Evolutionary conservation across 225 moss, liverwort and hornwort species (phyloP), one percentile per base, ranked within the genome.

Genomic region (Marchantia paleacea): DNA sequence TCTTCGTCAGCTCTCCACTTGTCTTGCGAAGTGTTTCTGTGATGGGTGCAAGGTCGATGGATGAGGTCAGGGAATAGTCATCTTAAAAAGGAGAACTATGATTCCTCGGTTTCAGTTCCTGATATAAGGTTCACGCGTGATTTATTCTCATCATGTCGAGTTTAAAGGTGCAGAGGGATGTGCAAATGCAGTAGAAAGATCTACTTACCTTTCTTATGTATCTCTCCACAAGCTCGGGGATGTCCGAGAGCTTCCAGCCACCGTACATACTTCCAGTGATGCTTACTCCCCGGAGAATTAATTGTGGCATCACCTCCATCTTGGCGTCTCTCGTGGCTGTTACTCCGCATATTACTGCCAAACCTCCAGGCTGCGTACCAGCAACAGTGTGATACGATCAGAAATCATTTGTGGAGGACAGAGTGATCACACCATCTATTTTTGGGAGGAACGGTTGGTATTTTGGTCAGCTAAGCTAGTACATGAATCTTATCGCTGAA

Each of bases 181-280:
- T 12, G 57, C 57, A 57, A 57, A 67, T 11, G 30, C 68, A 30
- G 4, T 9, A 10, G 8, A 10, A 68, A 11, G 30, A 68, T 28
- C 29, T 52, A 52, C 53, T 31, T 52, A 99, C 97, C 88, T 99
- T 90, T 76, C 79, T 82, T 75, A 91, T 63, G 76, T 91, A 95
- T 62, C 81, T 90, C 86, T 95, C 95, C 72, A 99, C 92, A 25
- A 95, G 91, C 79, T 78, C 89, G 12, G 94, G 97, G 82, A 95
- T 79, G 51, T 95, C 91, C 18, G 89, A 80, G n/a, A 90, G 89
- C 75, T 87, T 93, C 83, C 85, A 99, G n/a, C 92, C 95, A 81
- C 97, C 97, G 52, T 88, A 94, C 73, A 90, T 77, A 55, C 88
- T 86, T 7, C 95, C 97, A 75, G 82, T 88, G 75, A 95, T 58